Evolutionary conservation across 2,329 filamentous ascomycete species (phyloP), one percentile per base, ranked within the genome.

Genomic region (Pestalotiopsis fici): DNA sequence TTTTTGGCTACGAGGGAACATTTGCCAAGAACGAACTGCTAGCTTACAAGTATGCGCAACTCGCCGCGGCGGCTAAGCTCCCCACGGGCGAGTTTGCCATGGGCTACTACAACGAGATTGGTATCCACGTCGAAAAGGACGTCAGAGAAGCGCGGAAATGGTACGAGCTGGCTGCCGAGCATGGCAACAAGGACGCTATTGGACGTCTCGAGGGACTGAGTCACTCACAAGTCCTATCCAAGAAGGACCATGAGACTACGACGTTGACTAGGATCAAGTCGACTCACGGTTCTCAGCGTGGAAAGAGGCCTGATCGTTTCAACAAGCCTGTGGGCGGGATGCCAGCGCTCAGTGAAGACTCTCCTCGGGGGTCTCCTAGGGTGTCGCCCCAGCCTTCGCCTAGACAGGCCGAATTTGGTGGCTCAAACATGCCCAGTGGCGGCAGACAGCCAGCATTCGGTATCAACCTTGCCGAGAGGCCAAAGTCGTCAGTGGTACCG

Each of bases 61-160:
- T 95, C 71, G 96, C 96, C 12, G 95, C 96, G 9, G 85, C 89
- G 63, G 88, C 90, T 50, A 94, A 94, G 66, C 86, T 98, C 61
- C 87, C 94, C 0, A 98, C 95, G 0, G 96, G 95, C 61, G 94
- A 98, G 78, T 99, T 99, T 76, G 96, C 96, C 28, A 89, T 99
- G 85, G 95, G 95, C 12, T 99, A 99, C 80, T 99, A 98, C 82
- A 90, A 96, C 77, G 96, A 99, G 78, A 97, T 99, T 73, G 96
- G 96, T 72, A 97, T 99, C 77, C 91, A 94, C 76, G 92, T 97
- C 27, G 88, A 89, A n/a, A 92, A 93, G 71, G 93, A 95, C 76
- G 81, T 98, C 55, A 87, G 89, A 62, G 93, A 96, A 77, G 95
- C 96, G 1, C 86, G 92, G 70, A 89, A 86, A 70, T 99, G 96